Percentiles rank a stretch among this genome's conserved stretches.
Conservation (phyloP, 192 early-diverging fungal species). For the Spizellomyces punctatus region DNA sequence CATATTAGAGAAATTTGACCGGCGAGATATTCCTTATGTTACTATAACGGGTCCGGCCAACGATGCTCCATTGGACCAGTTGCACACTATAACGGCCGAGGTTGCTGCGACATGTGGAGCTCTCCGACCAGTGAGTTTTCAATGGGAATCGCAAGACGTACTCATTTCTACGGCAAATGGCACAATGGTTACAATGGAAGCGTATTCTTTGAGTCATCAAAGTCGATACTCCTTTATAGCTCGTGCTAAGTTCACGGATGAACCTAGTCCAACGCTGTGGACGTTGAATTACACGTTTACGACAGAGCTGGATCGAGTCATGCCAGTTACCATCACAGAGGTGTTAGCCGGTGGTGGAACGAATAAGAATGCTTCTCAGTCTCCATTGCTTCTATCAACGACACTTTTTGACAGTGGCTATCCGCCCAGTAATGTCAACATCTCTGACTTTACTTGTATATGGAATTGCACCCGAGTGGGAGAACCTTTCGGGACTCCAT, state of each 20-base stretch:
- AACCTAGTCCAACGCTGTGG: not conserved
- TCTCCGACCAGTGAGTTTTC: too few relatives aligned
- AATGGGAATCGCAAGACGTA: too few relatives aligned
- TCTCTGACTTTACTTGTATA: too few relatives aligned
- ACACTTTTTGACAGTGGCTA: constrained; percentile 25
- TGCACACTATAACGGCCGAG: too few relatives aligned
- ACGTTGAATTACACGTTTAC: constrained; percentile 23
- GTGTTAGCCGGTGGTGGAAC: not conserved
- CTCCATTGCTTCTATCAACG: constrained; percentile 8
- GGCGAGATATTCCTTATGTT: too few relatives aligned
- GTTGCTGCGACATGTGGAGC: too few relatives aligned
- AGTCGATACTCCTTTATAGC: constrained; percentile 14
- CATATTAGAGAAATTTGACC: too few relatives aligned
- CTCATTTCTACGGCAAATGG: not conserved
- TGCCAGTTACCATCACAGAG: constrained; percentile 14
- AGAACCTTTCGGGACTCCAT: too few relatives aligned
- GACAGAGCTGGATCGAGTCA: constrained; percentile 20
- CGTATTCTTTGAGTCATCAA: constrained; percentile 11
- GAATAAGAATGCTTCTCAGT: not conserved
- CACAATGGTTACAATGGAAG: constrained; percentile 10
- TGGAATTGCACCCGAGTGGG: too few relatives aligned
- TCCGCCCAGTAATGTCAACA: not conserved
- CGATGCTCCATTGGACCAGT: too few relatives aligned
- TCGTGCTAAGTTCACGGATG: constrained; percentile 9
- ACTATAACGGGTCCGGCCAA: too few relatives aligned